These are phyloP conservation scores for Mycotypha africana DNA, from an alignment of 371 early-diverging fungal genomes.

Conservation along the genomic window DNA sequence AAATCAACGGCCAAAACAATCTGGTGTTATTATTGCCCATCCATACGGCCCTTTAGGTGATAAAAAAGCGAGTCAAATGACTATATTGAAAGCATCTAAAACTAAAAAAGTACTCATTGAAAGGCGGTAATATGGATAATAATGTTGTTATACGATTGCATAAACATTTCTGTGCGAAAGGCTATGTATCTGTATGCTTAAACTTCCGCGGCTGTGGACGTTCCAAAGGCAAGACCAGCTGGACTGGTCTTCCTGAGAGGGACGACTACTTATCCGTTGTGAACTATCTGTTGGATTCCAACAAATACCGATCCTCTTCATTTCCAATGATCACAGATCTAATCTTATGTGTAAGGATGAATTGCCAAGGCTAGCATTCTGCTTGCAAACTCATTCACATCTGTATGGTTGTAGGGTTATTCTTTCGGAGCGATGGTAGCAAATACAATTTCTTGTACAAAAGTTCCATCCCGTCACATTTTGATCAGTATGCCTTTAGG, in stretches of 20 bases:
- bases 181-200: conserved; percentile 30
- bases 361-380: background rate
- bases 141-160: conserved; percentile 39
- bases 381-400: too few species aligned
- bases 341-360: conserved; percentile 6
- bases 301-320: background rate
- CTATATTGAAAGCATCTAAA: background rate
- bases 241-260: conserved; percentile 54
- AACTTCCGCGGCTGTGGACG: conserved; percentile 56
- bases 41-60: conserved; percentile 46
- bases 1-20: conserved; percentile 3
- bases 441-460: conserved; percentile 15
- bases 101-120: background rate
- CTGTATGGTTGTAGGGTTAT: conserved; percentile 34
- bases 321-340: conserved; percentile 4
- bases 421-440: conserved; percentile 49
- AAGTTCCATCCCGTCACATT: conserved; percentile 21
- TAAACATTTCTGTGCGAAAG: conserved; percentile 17
- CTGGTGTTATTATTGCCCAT: conserved; percentile 35
- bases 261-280: conserved; percentile 48
- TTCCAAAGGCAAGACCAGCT: conserved; percentile 51
- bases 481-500: conserved; percentile 35
- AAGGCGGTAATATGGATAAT: conserved; percentile 38
- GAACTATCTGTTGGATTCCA: conserved; percentile 18
- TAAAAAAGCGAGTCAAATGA: background rate